Conservation (phyloP, 345 rosid species). For the Euphorbia peplus region DNA sequence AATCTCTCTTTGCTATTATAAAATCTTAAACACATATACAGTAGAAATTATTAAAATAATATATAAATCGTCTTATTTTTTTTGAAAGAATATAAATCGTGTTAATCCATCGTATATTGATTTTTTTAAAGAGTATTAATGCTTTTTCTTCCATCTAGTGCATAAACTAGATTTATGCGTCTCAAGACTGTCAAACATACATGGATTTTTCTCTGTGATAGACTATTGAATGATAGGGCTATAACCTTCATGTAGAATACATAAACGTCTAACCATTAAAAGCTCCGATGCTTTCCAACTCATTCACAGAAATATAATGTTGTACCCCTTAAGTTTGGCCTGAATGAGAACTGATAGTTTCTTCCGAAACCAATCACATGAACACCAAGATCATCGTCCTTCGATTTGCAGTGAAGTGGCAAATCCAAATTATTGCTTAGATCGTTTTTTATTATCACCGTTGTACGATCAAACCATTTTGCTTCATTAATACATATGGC, state of each 20-base stretch:
- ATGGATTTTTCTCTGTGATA: not conserved
- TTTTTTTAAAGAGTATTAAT: no score
- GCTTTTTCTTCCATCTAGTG: not conserved
- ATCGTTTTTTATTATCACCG: not conserved
- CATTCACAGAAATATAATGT: not conserved
- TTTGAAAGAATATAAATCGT: no score
- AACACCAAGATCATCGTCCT: not conserved
- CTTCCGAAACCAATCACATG: not conserved
- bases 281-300: not conserved
- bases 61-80: no score
- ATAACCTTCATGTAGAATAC: not conserved
- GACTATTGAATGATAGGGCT: not conserved
- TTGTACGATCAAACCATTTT: not conserved
- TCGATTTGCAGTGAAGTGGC: not conserved
- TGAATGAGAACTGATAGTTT: not conserved
- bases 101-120: no score
- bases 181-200: not conserved
- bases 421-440: not conserved
- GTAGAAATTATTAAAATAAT: no score
- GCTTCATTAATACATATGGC: not conserved
- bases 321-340: not conserved
- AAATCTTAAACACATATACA: no score
- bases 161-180: not conserved
- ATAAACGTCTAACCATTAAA: not conserved
- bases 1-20: no score